phyloP scores from a whole-genome alignment of 2,329 filamentous ascomycete genomes.

The Xylariales sp. region DNA sequence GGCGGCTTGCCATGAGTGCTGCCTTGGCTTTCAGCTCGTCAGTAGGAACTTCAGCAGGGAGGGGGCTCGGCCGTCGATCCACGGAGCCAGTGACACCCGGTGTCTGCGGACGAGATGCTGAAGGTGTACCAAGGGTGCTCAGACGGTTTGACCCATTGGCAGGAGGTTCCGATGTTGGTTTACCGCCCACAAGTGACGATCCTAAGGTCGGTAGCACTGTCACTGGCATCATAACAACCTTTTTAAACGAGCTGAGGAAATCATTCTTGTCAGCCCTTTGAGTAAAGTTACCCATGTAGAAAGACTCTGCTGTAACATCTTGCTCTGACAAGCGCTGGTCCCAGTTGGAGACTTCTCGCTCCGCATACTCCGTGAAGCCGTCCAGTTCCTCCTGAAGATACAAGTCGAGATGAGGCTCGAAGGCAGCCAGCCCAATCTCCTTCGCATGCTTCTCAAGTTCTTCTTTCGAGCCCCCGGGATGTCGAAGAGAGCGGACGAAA shows the following conservation, averaged over 20 bases:
- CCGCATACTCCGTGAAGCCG: slow-evolving; percentile 72
- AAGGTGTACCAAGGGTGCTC: slow-evolving; percentile 22
- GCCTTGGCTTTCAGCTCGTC: slow-evolving; percentile 94
- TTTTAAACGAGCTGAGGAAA: slow-evolving; percentile 93
- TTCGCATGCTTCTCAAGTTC: slow-evolving; percentile 62
- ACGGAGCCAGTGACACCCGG: slow-evolving; percentile 33
- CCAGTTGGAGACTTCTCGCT: slow-evolving; percentile 77
- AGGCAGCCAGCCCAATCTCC: slow-evolving; percentile 65
- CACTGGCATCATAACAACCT: slow-evolving; percentile 98
- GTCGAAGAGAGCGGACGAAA: slow-evolving; percentile 67
- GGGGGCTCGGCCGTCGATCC: slow-evolving; percentile 35
- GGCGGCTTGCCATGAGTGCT: slow-evolving; percentile 90
- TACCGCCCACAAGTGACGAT: slow-evolving; percentile 50
- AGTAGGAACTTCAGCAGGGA: slow-evolving; percentile 68
- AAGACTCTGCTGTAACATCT: slow-evolving; percentile 85
- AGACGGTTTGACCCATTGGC: slow-evolving; percentile 23
- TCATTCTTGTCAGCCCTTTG: slow-evolving; percentile 94
- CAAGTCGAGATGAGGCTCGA: slow-evolving; percentile 89
- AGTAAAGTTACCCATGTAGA: slow-evolving; percentile 94
- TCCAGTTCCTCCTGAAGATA: slow-evolving; percentile 91
- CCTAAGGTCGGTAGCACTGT: slow-evolving; percentile 82
- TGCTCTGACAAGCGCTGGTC: slow-evolving; percentile 89
- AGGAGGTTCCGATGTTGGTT: slow-evolving; percentile 24
- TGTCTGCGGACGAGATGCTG: slow-evolving; percentile 45
- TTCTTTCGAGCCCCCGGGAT: slow-evolving; percentile 58